phyloP scores from a whole-genome alignment of 2,329 filamentous ascomycete genomes.

The Lasiodiplodia citricola region DNA sequence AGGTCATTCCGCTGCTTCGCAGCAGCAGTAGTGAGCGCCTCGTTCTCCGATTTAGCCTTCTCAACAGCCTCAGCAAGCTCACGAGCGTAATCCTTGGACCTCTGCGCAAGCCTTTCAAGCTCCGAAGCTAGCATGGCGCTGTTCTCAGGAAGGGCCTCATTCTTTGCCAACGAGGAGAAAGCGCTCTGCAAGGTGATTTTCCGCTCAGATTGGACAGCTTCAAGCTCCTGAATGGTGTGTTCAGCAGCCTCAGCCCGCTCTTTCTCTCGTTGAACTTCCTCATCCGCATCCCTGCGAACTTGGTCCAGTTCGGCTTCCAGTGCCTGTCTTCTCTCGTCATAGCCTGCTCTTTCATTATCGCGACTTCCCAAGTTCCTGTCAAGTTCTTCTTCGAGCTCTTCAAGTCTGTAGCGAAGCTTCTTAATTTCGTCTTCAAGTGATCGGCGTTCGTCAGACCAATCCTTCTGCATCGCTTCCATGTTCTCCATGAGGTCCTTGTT shows the following conservation, averaged over 20 bases:
- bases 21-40: conserved; percentile 45
- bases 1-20: conserved; percentile 48
- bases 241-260: conserved; percentile 31
- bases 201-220: conserved; percentile 44
- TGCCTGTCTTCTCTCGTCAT: conserved; percentile 70
- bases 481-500: conserved; percentile 95
- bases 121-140: conserved; percentile 45
- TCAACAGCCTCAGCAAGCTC: conserved; percentile 54
- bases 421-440: conserved; percentile 82
- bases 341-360: conserved; percentile 76
- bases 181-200: conserved; percentile 39
- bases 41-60: conserved; percentile 54
- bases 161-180: conserved; percentile 45
- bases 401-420: conserved; percentile 74
- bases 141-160: conserved; percentile 42
- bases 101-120: conserved; percentile 52
- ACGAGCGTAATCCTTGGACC: conserved; percentile 50
- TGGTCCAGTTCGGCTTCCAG: conserved; percentile 75
- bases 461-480: conserved; percentile 87
- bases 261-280: conserved; percentile 55
- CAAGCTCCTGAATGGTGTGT: conserved; percentile 49
- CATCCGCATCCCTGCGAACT: conserved; percentile 54
- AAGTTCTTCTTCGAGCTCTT: conserved; percentile 91
- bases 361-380: conserved; percentile 82
- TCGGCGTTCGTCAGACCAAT: conserved; percentile 85